Conservation (phyloP, 2,329 filamentous ascomycete species). For the Colletotrichum neosansevieriae region DNA sequence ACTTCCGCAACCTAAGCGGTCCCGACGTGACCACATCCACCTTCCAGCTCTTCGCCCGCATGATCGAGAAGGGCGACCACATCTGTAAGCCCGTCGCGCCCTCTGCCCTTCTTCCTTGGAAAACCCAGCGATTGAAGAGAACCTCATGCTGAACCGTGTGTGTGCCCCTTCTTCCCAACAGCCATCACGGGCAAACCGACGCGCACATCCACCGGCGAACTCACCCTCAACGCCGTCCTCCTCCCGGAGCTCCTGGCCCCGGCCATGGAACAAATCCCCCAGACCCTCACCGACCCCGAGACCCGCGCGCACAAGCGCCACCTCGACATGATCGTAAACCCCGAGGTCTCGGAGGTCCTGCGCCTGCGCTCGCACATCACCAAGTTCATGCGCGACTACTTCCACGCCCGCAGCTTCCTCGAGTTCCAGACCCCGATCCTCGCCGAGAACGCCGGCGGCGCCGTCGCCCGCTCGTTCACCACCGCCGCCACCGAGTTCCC, state of each 20-base stretch:
- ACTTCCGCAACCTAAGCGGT: constrained; percentile 62
- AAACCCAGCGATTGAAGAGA: neutral
- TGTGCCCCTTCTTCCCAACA: constrained; percentile 47
- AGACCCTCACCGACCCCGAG: constrained; percentile 76
- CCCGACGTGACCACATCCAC: constrained; percentile 50
- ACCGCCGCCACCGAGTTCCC: constrained; percentile 83
- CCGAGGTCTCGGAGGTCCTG: constrained; percentile 74
- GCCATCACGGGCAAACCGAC: constrained; percentile 78
- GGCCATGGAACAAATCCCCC: constrained; percentile 82
- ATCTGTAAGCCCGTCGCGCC: constrained; percentile 69
- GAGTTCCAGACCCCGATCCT: constrained; percentile 95
- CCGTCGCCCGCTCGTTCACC: constrained; percentile 86
- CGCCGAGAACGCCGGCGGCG: constrained; percentile 85
- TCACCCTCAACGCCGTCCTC: constrained; percentile 76
- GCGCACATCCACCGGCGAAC: constrained; percentile 78
- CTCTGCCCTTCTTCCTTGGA: too few species aligned
- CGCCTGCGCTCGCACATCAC: constrained; percentile 81
- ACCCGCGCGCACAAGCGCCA: constrained; percentile 82
- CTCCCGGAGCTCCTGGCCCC: constrained; percentile 82
- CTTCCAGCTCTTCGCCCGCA: constrained; percentile 72
- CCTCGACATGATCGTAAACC: constrained; percentile 86
- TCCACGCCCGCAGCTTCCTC: constrained; percentile 78
- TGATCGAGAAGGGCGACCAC: constrained; percentile 85
- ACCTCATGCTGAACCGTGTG: constrained; percentile 18
- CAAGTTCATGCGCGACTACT: constrained; percentile 78